These are phyloP conservation scores for Chaetomidium leptoderma DNA, from an alignment of 495 filamentous ascomycete species.

Conservation along the genomic window DNA sequence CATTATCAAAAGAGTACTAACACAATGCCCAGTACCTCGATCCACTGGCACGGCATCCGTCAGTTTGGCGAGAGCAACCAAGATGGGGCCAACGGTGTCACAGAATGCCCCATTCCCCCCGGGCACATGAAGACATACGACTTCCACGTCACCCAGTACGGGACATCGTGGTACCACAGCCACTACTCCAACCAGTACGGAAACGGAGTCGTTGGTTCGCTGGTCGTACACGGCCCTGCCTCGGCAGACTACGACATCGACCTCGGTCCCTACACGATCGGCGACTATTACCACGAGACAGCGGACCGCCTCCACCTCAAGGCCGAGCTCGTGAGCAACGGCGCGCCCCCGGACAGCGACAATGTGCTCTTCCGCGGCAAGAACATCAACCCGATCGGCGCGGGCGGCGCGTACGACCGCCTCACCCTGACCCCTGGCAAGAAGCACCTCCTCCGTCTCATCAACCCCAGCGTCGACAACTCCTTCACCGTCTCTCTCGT, in stretches of 20 bases:
- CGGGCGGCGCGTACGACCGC: constrained; percentile 32
- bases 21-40: constrained; percentile 26
- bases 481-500: constrained; percentile 50
- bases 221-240: neutral
- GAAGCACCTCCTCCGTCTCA: constrained; percentile 52
- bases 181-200: constrained; percentile 6
- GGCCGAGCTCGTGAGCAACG: constrained; percentile 23
- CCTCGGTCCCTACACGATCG: constrained; percentile 45
- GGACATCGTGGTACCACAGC: constrained; percentile 4
- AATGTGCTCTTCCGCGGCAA: constrained; percentile 42
- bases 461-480: constrained; percentile 53
- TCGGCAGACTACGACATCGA: constrained; percentile 7
- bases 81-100: constrained; percentile 46
- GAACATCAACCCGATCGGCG: constrained; percentile 31
- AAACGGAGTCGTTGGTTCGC: neutral
- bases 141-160: constrained; percentile 3
- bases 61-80: constrained; percentile 29
- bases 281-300: constrained; percentile 45
- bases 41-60: constrained; percentile 56
- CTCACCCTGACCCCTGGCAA: constrained; percentile 39
- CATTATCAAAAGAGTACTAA: neutral
- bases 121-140: constrained; percentile 24
- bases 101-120: constrained; percentile 50
- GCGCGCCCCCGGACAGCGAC: constrained; percentile 27
- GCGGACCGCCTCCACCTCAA: constrained; percentile 25